Evolutionary conservation across 2,329 filamentous ascomycete species (phyloP).

Genomic region (Fusarium aywerte): DNA sequence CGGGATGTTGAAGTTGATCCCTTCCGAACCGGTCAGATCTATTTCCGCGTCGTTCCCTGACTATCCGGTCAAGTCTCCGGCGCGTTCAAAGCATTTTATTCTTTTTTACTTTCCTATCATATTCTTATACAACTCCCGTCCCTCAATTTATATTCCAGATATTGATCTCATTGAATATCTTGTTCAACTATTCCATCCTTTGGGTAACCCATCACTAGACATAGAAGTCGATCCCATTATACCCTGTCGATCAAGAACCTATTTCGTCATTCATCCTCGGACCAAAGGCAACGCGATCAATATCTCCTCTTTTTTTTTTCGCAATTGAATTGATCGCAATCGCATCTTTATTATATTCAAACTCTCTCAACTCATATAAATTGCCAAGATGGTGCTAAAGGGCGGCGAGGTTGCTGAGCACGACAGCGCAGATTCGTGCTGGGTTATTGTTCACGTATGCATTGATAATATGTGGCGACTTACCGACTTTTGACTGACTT

Average conservation of each 20-base stretch:
- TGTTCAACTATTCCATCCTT: background rate
- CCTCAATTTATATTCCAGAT: background rate
- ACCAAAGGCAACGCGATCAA: conserved; percentile 34
- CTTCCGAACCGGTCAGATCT: conserved; percentile 24
- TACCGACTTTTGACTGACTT: conserved; percentile 32
- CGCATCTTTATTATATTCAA: background rate
- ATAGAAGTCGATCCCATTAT: background rate
- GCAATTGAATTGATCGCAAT: background rate
- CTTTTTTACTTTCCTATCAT: background rate
- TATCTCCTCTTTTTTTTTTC: background rate
- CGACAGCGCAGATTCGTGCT: conserved; percentile 84
- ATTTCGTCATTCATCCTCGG: conserved; percentile 40
- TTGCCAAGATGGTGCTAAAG: conserved; percentile 56
- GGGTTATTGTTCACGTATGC: conserved; percentile 85
- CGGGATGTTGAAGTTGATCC: conserved; percentile 5
- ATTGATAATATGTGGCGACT: background rate
- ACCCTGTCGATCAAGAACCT: conserved; percentile 17
- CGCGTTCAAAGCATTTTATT: conserved; percentile 4
- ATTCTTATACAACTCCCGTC: background rate
- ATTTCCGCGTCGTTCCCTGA: conserved; percentile 23
- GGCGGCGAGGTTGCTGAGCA: conserved; percentile 73
- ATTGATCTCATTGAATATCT: background rate
- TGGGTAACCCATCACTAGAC: background rate
- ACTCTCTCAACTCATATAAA: background rate
- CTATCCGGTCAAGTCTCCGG: conserved; percentile 23